Evolutionary conservation across 164 flowering plant species (phyloP), one percentile per base, ranked within the genome.

Genomic region (Buxus sempervirens): DNA sequence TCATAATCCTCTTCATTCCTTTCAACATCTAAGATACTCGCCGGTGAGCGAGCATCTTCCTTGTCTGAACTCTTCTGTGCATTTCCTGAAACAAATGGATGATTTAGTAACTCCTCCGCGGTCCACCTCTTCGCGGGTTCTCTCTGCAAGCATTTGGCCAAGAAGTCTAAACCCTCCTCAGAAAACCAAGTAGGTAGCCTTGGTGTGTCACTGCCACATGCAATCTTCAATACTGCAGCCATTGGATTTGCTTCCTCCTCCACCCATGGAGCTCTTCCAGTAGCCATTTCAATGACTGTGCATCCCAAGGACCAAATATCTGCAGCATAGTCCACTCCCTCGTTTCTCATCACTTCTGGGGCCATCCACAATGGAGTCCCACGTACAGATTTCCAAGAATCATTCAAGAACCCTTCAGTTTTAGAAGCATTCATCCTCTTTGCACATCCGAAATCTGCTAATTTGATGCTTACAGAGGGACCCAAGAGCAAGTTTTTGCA

Each of bases 301-400:
- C 90, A 86, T 4, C 93, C 93, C 53, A 88, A 67, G 2, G 93
- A 84, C 93, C 93, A 86, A 18, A 88, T 76, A 63, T 86, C 93
- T 6, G 85, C 70, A 25, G 76, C 76, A 59, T 66, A 73, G 42
- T 66, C 76, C 41, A 71, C 9, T 58, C 64, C 74, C 73, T 83
- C 84, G 0, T 75, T 74, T 63, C 79, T 77, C 63, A 86, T 26
- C 5, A 82, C 84, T 73, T 88, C 93, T 0, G 93, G 93, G 36
- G 90, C 88, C 90, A 83, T 86, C 89, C 89, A 88, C 54, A 84
- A 59, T 18, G 90, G 93, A 20, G 87, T 84, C 27, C 93, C 89
- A 38, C 79, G 74, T 18, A 81, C 64, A 8, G 75, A 41, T 25
- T 48, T 55, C 62, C 69, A 41, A 15, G 55, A 68, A 62, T 4